Base-by-base conservation (phyloP, 2,329 filamentous ascomycete genomes). In the Fusarium burgessii region DNA sequence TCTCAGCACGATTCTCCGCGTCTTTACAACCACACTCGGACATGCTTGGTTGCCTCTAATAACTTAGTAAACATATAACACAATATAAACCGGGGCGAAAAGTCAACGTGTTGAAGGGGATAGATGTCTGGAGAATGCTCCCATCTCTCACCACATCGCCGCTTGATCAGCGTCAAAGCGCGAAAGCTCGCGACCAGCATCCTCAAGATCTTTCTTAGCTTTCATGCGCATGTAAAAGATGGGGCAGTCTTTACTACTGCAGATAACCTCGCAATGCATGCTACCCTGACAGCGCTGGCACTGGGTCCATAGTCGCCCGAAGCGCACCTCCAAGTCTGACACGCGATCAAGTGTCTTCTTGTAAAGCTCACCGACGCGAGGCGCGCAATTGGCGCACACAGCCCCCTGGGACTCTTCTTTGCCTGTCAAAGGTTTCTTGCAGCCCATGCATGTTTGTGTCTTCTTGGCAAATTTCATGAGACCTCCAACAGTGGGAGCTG, bases 141-240 rank as follows among this genome's bases (percentile, higher is more conserved):
- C 41, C 51, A 43, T 45, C 20, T 52, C 35, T 76, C 75, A 89
- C 87, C 87, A 88, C 47, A 86, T 84, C 32, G 93, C 88, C 61
- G 92, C 91, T 76, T 90, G 89, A 81, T 97, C 95, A 71, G 90
- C 88, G 82, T 99, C 96, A 82, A 99, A 99, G 75, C 96, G 86
- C 74, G 88, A 88, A 76, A 99, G 82, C 81, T 99, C 96, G 83
- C 94, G 97, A 62, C 95, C 94, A 3, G 91, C 92, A 83, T 99
- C 96, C 81, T 98, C 95, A 41, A 98, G 91, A 80, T 99, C 96
- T 86, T 99, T 99, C 88, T 98, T 97, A 35, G 95, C 95, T 87
- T 99, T 99, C 96, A 99, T 99, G 7, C 96, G 91, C 96, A 99
- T 99, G 81, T 99, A 99, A 82, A 99, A 99, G 77, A 99, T 99